Evolutionary conservation across 805 yeast genomes (phyloP), one percentile per base, ranked within the genome.

Genomic region (Wickerhamomyces canadensis): DNA sequence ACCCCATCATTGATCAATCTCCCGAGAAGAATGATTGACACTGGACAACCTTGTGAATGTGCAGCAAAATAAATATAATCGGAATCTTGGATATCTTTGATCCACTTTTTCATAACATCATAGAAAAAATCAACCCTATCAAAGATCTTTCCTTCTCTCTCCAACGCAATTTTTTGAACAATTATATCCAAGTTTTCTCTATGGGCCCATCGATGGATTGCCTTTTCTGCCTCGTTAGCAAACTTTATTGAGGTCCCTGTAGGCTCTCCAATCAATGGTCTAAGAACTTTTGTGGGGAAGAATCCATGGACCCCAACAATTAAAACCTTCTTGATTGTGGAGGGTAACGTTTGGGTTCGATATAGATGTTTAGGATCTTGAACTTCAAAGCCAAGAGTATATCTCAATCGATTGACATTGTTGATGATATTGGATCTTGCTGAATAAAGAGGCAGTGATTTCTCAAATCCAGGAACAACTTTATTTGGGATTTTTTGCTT

Each of bases 41-140:
- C 98, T 0, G 96, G 97, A 33, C 91, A 80, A 0, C 98, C 98
- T 59, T 91, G 98, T 0, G 97, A 89, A 60, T 91, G 98, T 1
- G 95, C 80, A 2, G 96, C 96, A 44, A 91, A 74, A 54, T 82
- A 87, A n/a, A 91, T 76, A 44, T 83, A 82, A 58, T 91, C 98
- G 0, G 96, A 91, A n/a, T 66, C 43, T 31, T 64, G 63, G 3
- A 69, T 49, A 38, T 67, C 69, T 26, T 65, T 61, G 16, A 58
- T 51, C 86, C 91, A 84, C 54, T 78, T 80, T 47, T 69, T 66
- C 58, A 91, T 66, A 31, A 86, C 74, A 23, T 78, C 76, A 43
- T 78, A 83, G 48, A 91, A 86, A 49, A 77, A 84, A 27, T 80
- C 81, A 7, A 91, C 96, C 23, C 98, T 70, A 51, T 85, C 88